Conservation (phyloP, 2,329 filamentous ascomycete species). For the Aotearoamyces nothofagi region DNA sequence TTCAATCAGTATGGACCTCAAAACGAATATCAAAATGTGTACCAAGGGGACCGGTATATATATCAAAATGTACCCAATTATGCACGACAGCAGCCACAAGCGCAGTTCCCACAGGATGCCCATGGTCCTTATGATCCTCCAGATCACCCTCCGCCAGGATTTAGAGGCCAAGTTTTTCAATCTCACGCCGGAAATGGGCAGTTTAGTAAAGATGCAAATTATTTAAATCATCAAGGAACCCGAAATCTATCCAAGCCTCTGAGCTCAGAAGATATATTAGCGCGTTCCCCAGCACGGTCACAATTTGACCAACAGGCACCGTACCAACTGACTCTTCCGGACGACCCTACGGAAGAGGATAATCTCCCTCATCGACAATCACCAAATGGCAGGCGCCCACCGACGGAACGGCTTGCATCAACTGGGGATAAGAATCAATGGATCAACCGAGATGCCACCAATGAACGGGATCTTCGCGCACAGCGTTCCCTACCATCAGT, state of each 20-base stretch:
- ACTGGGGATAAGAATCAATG: too few species aligned
- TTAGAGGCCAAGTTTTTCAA: neutral
- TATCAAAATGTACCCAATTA: neutral
- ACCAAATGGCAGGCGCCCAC: too few species aligned
- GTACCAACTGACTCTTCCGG: constrained; percentile 17
- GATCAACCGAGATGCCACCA: too few species aligned
- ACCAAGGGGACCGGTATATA: constrained; percentile 1
- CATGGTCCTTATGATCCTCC: neutral
- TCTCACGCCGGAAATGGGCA: too few species aligned
- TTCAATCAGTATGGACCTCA: constrained; percentile 7
- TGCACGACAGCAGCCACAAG: constrained; percentile 2
- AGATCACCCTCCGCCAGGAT: constrained; percentile 1
- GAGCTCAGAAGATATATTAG: constrained; percentile 15
- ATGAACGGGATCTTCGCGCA: too few species aligned
- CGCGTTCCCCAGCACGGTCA: constrained; percentile 14
- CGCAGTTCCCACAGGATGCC: neutral
- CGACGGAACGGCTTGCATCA: too few species aligned
- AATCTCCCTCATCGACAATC: constrained; percentile 4
- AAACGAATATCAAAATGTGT: constrained; percentile 3
- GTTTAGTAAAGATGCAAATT: too few species aligned
- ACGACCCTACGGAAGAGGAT: constrained; percentile 5
- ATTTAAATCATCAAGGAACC: neutral
- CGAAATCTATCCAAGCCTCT: constrained; percentile 3
- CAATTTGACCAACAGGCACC: constrained; percentile 16
- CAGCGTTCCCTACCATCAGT: too few species aligned